These are phyloP conservation scores for Solanum hybrid DNA, from an alignment of 305 asterid species.

Conservation along the genomic window DNA sequence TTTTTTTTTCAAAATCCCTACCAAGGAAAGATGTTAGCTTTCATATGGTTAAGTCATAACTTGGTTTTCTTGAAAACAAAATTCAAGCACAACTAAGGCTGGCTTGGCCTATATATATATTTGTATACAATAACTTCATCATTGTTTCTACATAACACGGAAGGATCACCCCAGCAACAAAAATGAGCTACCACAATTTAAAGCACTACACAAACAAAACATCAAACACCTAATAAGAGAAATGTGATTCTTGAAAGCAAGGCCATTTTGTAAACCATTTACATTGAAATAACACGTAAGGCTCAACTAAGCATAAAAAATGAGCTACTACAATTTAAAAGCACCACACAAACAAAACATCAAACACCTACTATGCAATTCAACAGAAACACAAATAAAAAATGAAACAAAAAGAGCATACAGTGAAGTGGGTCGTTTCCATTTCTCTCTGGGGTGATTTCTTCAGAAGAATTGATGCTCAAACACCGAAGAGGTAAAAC, in stretches of 20 bases:
- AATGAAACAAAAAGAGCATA: not conserved
- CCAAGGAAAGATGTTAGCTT: not conserved
- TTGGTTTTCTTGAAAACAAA: not conserved
- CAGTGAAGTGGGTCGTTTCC: conserved; percentile 12
- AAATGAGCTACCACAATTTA: not conserved
- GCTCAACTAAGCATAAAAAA: not conserved
- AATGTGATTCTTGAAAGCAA: not conserved
- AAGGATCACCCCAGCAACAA: not conserved
- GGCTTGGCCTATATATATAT: not conserved
- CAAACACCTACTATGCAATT: conserved; percentile 38
- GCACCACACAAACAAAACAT: conserved; percentile 10
- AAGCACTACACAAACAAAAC: conserved; percentile 12
- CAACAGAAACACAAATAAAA: not conserved
- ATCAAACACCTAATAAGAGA: conserved; percentile 32
- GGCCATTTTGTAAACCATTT: not conserved
- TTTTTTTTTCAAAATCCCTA: not conserved
- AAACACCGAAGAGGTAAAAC: conserved; percentile 20
- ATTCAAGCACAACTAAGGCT: not conserved
- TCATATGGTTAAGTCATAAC: not conserved
- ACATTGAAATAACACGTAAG: not conserved
- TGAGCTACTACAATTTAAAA: not conserved
- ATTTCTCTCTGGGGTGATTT: not conserved
- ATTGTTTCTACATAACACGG: not conserved
- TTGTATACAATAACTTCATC: not conserved
- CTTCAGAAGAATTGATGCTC: conserved; percentile 21